Base-by-base conservation (phyloP, 148 eudicot genomes). In the Polygonum aviculare region DNA sequence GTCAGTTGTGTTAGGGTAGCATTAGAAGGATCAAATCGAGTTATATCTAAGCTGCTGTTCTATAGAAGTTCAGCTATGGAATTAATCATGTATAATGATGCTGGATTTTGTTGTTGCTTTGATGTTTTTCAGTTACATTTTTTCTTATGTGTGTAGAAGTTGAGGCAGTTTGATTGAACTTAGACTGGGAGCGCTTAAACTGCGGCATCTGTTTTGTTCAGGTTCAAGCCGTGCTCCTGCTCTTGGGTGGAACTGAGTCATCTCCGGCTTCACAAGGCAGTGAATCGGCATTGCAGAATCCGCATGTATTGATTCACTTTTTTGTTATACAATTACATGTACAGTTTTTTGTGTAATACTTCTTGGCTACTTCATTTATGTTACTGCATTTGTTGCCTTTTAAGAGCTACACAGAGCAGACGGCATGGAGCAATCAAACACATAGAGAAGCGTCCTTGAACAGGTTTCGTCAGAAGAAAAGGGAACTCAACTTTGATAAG, bases 401-500 rank as follows among this genome's bases (percentile, higher is more conserved):
- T 39, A 19, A 94, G 98, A 84, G 80, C 78, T 69, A 80, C 80
- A 77, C 83, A 80, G 94, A 87, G 74, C 86, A 76, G 77, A 88
- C 91, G 40, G 85, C 62, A 76, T 85, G 88, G 77, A 80, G 84
- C n/a, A 91, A 83, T 83, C 94, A 86, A 44, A 85, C 84, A 40
- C 87, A 87, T 51, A 80, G 98, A 79, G 90, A 85, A 81, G 98
- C 98, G 21, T 94, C 98, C 47, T 84, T 94, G 79, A 79, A 80
- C 82, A 89, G 98, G 81, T 94, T 91, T 77, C 87, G 98, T 69
- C 94, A 94, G 78, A 94, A 94, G 89, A 87, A 93, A 80, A 94
- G 90, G 79, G 98, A 91, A 69, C 85, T 97, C 77, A 86, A 90
- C 76, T 94, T 91, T 84, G 98, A 94, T 50, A 91, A 94, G 85